These are phyloP conservation scores for Petasospora rhodanensis DNA, from an alignment of 1,139 yeast species.

Conservation along the genomic window DNA sequence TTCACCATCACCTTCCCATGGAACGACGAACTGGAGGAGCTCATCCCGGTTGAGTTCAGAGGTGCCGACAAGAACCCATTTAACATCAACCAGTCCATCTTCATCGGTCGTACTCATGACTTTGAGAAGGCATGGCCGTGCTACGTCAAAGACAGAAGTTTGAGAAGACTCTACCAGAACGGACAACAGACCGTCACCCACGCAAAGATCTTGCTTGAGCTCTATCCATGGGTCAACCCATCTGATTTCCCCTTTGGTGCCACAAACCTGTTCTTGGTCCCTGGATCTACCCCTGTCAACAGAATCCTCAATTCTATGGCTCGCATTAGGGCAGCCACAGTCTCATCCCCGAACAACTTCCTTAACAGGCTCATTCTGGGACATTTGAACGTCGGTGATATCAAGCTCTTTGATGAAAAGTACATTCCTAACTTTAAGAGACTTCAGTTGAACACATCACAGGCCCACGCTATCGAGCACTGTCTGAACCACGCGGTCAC, in stretches of 20 bases:
- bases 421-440: too few species aligned
- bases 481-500: slow-evolving; percentile 64
- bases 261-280: slow-evolving; percentile 46
- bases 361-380: slow-evolving; percentile 49
- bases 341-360: slow-evolving; percentile 53
- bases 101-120: slow-evolving; percentile 34
- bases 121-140: slow-evolving; percentile 41
- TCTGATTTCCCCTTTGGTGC: slow-evolving; percentile 61
- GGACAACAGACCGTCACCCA: too few species aligned
- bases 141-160: slow-evolving; percentile 35
- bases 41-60: slow-evolving; percentile 33
- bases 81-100: slow-evolving; percentile 41
- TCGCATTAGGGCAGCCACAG: slow-evolving; percentile 50
- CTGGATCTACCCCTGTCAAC: slow-evolving; percentile 59
- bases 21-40: slow-evolving; percentile 29
- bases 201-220: slow-evolving; percentile 72
- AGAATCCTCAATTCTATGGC: slow-evolving; percentile 64
- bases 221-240: slow-evolving; percentile 49
- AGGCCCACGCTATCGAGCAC: slow-evolving; percentile 62
- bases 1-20: slow-evolving; percentile 27
- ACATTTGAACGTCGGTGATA: too few species aligned
- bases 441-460: slow-evolving; percentile 55
- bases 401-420: too few species aligned
- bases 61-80: slow-evolving; percentile 36
- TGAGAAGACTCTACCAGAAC: slow-evolving; percentile 30